A percentile compares a stretch with the other conserved stretches of the same genome.
These are phyloP conservation scores for Didymella lethalis DNA, from an alignment of 2,329 filamentous ascomycete genomes.

Conservation along the genomic window DNA sequence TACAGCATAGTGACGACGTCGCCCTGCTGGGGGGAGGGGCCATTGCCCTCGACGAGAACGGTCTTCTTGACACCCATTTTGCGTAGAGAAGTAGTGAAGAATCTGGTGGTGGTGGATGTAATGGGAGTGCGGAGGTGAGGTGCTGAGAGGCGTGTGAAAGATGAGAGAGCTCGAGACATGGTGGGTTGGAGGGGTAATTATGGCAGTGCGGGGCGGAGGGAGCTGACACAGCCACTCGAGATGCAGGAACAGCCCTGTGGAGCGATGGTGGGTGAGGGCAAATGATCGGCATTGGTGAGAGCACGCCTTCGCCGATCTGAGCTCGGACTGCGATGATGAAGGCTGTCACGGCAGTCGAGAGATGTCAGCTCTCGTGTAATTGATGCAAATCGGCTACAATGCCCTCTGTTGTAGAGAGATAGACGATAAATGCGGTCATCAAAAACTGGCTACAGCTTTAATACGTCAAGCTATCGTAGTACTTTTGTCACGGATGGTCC, in stretches of 20 bases:
- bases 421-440: background rate
- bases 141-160: slow-evolving; percentile 8
- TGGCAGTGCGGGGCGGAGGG: slow-evolving; percentile 3
- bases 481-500: background rate
- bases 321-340: background rate
- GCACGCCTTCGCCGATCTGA: slow-evolving; percentile 22
- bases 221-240: slow-evolving; percentile 15
- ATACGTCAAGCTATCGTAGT: background rate
- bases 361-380: background rate
- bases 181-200: slow-evolving; percentile 19
- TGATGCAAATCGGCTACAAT: background rate
- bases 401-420: background rate
- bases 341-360: background rate
- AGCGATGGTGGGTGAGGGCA: slow-evolving; percentile 10
- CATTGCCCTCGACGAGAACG: slow-evolving; percentile 38
- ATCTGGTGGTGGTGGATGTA: slow-evolving; percentile 1
- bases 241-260: slow-evolving; percentile 5
- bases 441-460: background rate
- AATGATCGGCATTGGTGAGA: slow-evolving; percentile 12
- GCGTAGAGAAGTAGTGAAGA: slow-evolving; percentile 16
- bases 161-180: slow-evolving; percentile 17
- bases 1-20: slow-evolving; percentile 45
- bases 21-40: slow-evolving; percentile 39
- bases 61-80: slow-evolving; percentile 45
- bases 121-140: background rate